Conservation (phyloP, 2,329 filamentous ascomycete species). For the Alternaria angustiovoidea region DNA sequence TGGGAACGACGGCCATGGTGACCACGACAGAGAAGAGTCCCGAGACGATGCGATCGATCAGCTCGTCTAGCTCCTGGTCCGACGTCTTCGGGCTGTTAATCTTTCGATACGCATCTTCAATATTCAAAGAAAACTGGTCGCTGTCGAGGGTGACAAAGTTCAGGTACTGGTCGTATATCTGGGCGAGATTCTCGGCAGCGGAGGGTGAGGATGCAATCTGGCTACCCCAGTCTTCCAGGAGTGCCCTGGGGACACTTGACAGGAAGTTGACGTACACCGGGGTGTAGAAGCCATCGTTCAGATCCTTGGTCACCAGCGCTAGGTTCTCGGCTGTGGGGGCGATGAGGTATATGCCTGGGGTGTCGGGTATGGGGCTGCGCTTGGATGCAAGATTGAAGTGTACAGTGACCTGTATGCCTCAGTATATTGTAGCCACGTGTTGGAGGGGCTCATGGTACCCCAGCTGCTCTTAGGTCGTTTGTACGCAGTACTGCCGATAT, state of each 20-base stretch:
- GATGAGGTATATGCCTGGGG: constrained; percentile 91
- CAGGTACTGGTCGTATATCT: constrained; percentile 81
- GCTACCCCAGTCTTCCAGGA: constrained; percentile 93
- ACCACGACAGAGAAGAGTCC: constrained; percentile 97
- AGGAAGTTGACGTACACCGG: constrained; percentile 98
- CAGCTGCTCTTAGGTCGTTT: constrained; percentile 89
- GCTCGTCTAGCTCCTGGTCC: constrained; percentile 85
- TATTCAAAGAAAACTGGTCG: constrained; percentile 65
- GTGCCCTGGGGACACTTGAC: constrained; percentile 85
- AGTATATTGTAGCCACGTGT: constrained; percentile 50
- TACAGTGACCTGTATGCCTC: constrained; percentile 66
- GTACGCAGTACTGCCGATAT: constrained; percentile 96
- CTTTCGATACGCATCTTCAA: constrained; percentile 80
- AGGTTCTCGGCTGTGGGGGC: constrained; percentile 86
- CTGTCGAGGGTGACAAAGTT: constrained; percentile 6
- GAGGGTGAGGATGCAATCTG: constrained; percentile 79
- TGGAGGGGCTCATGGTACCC: constrained; percentile 55
- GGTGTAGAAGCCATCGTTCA: constrained; percentile 82
- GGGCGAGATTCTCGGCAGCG: constrained; percentile 87
- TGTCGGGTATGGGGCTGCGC: constrained; percentile 81
- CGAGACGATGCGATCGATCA: constrained; percentile 91
- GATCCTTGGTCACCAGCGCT: constrained; percentile 81
- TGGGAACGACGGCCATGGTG: constrained; percentile 98
- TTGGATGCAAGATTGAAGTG: constrained; percentile 74
- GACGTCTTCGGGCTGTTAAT: constrained; percentile 91